A percentile compares a stretch with the other conserved stretches of the same genome.
phyloP scores from a whole-genome alignment of 306 rosid species.

The Macrotyloma uniflorum region DNA sequence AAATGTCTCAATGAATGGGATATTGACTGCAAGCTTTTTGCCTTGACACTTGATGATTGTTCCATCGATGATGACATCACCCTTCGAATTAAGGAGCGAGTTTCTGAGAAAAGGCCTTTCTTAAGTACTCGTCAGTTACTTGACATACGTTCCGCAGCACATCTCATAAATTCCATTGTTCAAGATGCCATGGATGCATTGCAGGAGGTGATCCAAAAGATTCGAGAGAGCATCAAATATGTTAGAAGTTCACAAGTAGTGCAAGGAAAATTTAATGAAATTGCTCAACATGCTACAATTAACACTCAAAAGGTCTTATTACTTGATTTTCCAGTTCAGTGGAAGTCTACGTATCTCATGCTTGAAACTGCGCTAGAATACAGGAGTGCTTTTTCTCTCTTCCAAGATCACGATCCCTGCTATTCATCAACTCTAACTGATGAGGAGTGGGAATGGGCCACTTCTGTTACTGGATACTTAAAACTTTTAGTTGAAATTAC shows the following conservation, averaged over 20 bases:
- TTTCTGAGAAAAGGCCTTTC: constrained; percentile 75
- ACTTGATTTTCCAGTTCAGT: constrained; percentile 67
- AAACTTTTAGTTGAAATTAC: constrained; percentile 82
- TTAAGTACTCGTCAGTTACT: constrained; percentile 66
- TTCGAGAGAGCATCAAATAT: constrained; percentile 71
- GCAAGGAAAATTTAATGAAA: constrained; percentile 75
- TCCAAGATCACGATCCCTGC: constrained; percentile 71
- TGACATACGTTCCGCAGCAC: constrained; percentile 86
- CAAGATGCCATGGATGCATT: constrained; percentile 68
- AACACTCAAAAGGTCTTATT: constrained; percentile 57
- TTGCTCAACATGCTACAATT: constrained; percentile 70
- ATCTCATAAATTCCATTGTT: constrained; percentile 65
- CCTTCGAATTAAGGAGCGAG: constrained; percentile 69
- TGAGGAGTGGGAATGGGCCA: constrained; percentile 84
- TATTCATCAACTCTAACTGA: constrained; percentile 64
- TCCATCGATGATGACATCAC: constrained; percentile 75
- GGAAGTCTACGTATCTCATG: constrained; percentile 84
- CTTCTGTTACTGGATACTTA: constrained; percentile 61
- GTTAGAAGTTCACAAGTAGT: constrained; percentile 75
- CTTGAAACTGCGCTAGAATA: constrained; percentile 81
- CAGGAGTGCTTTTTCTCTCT: constrained; percentile 68
- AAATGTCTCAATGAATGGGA: constrained; percentile 84
- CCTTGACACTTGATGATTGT: constrained; percentile 89
- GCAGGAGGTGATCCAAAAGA: constrained; percentile 71
- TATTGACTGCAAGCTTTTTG: constrained; percentile 82